Evolutionary conservation across 441 rosid species (phyloP), one percentile per base, ranked within the genome.

Genomic region (Eruca vesicaria): DNA sequence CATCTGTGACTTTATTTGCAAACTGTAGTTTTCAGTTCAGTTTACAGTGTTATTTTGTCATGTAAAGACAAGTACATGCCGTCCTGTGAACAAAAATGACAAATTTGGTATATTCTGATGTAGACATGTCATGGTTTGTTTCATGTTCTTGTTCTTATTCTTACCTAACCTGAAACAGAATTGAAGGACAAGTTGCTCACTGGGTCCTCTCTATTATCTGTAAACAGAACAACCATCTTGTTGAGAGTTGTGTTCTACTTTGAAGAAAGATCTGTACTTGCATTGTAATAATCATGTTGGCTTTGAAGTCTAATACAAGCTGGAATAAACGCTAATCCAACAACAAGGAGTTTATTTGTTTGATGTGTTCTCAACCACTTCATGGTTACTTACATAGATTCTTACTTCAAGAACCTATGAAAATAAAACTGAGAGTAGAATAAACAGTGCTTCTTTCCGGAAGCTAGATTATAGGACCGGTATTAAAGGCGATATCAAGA

Each of bases 401-500:
- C 57, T 65, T 63, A 21, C 62, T 33, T 71, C 48, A 77, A 45
- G 68, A 71, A 31, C 41, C 71, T 58, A 9, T 23, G 68, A 57
- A 66, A 71, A 26, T 14, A 58, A 71, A 64, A 15, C 33, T 21
- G 63, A 35, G 68, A 48, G 15, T 10, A 36, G 33, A 48, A 7
- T 19, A 55, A 11, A 31, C 71, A 64, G 23, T 4, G 43, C 9
- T 6, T 48, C 15, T 58, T 33, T 11, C 29, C 57, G 66, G 21
- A 66, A 71, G 56, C 68, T 81, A 86, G 5, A 52, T 3, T n/a
- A n/a, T n/a, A 8, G 94, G 94, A 1, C 90, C 89, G 16, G 92
- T 86, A 73, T 79, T 82, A 2, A 94, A 83, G 12, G 96, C 97
- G 35, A 50, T 65, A 74, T 89, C 94, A 61, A 89, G 78, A 84